Base-by-base conservation (phyloP, 352 stramenopile species). In the Pythium phragmitis region DNA sequence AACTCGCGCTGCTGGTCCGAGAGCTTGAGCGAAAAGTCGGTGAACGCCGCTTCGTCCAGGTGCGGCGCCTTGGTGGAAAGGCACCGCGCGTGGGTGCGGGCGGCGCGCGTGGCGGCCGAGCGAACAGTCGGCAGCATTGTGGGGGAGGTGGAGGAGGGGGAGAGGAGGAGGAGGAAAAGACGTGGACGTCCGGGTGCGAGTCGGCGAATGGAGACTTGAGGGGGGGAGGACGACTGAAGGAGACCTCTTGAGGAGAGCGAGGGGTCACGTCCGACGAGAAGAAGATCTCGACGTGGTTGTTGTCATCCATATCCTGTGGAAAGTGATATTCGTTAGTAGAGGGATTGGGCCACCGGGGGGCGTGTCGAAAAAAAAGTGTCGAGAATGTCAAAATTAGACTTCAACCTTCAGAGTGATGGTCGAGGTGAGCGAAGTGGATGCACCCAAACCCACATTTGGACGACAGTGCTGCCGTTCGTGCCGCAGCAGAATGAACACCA, bases 1-100 rank as follows among this genome's bases (percentile, higher is more conserved):
- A 96, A 94, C 62, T 92, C 86, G 65, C 83, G 85, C 75, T 96
- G 87, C 49, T 95, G 85, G 57, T 94, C 87, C 59, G 82, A 91
- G 36, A 96, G 70, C 72, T 94, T 94, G 60, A 94, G 71, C 52
- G 80, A 90, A 62, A 90, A 88, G 70, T 67, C 42, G 4, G 59
- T 57, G 51, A 77, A 80, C 46, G 64, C 47, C 16, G 77, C 79
- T 50, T 92, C 83, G 50, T 92, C 80, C 6, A 86, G 59, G 57
- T 86, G 74, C 45, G 63, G 36, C 39, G 69, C 67, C 16, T 45
- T 63, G 28, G 75, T 23, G 26, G 75, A 79, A 43, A 92, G 85
- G 36, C 52, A 53, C 37, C 82, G 80, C 46, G 64, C 57, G 53
- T 50, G 57, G n/a, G 21, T 55, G 46, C 28, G 39, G 14, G 28